Conservation (phyloP, 345 rosid genomes). For the Microthlaspi erraticum region DNA sequence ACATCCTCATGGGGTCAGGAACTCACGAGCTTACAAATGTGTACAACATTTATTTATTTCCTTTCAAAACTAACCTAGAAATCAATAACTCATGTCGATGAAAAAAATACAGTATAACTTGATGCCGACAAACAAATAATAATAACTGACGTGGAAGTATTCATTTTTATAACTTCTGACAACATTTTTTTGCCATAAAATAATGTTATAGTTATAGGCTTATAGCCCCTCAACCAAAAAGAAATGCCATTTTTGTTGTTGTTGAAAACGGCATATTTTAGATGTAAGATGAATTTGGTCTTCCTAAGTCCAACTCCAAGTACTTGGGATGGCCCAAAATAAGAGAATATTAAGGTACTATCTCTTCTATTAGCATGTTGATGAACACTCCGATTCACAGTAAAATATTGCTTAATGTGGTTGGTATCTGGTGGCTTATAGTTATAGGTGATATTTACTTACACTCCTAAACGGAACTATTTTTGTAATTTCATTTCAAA, state of each 20-base stretch:
- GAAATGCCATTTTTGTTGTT: no score
- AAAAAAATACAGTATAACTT: no score
- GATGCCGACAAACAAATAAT: no score
- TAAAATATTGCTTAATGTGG: no score
- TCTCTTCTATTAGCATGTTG: no score
- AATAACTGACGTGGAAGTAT: slow-evolving; percentile 7
- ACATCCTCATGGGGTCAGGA: slow-evolving; percentile 19
- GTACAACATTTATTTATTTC: not conserved
- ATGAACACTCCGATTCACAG: no score
- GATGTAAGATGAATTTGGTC: not conserved
- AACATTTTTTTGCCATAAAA: not conserved
- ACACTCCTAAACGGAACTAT: not conserved
- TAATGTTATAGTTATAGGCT: no score
- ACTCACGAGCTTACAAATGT: slow-evolving; percentile 23
- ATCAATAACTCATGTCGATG: not conserved
- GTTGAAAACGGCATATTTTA: no score
- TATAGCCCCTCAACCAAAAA: no score
- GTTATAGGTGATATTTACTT: no score
- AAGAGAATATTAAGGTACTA: no score
- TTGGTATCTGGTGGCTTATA: no score
- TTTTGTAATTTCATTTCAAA: not conserved
- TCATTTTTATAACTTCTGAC: not conserved
- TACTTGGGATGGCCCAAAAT: not conserved
- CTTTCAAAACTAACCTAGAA: not conserved
- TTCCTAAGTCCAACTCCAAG: slow-evolving; percentile 15